Evolutionary conservation across 2,329 filamentous ascomycete genomes (phyloP).

Genomic region (Colletotrichum lini): DNA sequence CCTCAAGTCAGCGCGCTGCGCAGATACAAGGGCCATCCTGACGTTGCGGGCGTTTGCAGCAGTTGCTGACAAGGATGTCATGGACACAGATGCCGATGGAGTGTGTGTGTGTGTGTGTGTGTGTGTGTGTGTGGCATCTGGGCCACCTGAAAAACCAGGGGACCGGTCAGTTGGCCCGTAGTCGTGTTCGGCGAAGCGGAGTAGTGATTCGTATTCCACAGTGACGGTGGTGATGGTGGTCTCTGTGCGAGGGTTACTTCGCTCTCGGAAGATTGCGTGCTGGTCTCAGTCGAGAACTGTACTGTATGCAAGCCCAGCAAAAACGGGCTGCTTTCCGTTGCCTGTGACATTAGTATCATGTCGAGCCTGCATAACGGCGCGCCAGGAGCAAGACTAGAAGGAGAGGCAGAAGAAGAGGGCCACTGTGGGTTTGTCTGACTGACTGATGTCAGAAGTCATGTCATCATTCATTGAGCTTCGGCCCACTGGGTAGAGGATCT

Average conservation of each 20-base stretch:
- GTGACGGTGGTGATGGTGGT: not conserved
- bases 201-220: not conserved
- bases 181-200: constrained; percentile 30
- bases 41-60: not conserved
- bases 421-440: not conserved
- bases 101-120: not conserved
- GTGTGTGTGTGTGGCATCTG: constrained; percentile 15
- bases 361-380: too few species aligned
- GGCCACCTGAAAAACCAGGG: constrained; percentile 29
- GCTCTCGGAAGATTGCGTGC: not conserved
- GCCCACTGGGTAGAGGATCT: not conserved
- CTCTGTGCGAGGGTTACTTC: not conserved
- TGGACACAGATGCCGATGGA: constrained; percentile 3
- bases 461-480: not conserved
- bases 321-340: not conserved
- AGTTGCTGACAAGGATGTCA: constrained; percentile 11
- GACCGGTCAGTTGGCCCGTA: constrained; percentile 3
- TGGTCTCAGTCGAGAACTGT: constrained; percentile 12
- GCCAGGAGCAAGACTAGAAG: too few species aligned
- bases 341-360: too few species aligned
- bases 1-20: not conserved
- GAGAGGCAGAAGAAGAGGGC: constrained; percentile 7
- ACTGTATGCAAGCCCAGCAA: not conserved
- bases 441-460: not conserved
- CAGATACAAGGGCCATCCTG: not conserved